These are phyloP conservation scores for Aspergillus clavatus DNA, from an alignment of 2,329 filamentous ascomycete species.

Conservation along the genomic window DNA sequence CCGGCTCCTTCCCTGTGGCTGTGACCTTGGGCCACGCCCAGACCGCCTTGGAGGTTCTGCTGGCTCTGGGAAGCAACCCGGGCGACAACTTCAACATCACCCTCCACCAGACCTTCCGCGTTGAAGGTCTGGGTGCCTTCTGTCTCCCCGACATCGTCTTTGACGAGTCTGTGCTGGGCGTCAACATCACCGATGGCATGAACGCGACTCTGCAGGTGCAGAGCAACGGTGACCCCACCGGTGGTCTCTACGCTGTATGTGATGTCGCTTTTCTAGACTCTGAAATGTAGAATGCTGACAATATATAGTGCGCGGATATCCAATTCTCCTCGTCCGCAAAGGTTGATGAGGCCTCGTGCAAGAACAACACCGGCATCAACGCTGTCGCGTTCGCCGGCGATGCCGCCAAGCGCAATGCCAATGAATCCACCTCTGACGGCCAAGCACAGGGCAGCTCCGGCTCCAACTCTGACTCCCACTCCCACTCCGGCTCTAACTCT, in stretches of 20 bases:
- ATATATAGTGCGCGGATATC: constrained; percentile 64
- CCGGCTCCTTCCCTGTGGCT: constrained; percentile 47
- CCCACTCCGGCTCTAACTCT: neutral
- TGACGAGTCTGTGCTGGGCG: constrained; percentile 24
- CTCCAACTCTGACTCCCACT: constrained; percentile 4
- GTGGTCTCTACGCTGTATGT: constrained; percentile 63
- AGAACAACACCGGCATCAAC: constrained; percentile 54
- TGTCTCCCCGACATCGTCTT: constrained; percentile 57
- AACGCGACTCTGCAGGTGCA: constrained; percentile 66
- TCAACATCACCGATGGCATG: constrained; percentile 55
- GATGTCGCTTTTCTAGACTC: neutral
- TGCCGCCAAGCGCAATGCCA: constrained; percentile 40
- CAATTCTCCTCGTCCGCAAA: constrained; percentile 55
- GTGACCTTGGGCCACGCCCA: constrained; percentile 50
- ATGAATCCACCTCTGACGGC: constrained; percentile 37
- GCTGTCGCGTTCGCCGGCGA: constrained; percentile 40
- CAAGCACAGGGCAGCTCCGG: constrained; percentile 25
- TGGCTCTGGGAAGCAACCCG: constrained; percentile 50
- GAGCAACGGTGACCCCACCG: constrained; percentile 54
- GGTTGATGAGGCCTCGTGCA: constrained; percentile 47
- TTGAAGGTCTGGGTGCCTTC: constrained; percentile 59
- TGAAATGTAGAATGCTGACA: neutral
- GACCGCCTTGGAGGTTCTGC: constrained; percentile 49
- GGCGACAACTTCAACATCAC: constrained; percentile 64
- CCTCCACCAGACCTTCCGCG: constrained; percentile 57